Base-by-base conservation (phyloP, 495 filamentous ascomycete genomes). In the Margaritispora aquatica region DNA sequence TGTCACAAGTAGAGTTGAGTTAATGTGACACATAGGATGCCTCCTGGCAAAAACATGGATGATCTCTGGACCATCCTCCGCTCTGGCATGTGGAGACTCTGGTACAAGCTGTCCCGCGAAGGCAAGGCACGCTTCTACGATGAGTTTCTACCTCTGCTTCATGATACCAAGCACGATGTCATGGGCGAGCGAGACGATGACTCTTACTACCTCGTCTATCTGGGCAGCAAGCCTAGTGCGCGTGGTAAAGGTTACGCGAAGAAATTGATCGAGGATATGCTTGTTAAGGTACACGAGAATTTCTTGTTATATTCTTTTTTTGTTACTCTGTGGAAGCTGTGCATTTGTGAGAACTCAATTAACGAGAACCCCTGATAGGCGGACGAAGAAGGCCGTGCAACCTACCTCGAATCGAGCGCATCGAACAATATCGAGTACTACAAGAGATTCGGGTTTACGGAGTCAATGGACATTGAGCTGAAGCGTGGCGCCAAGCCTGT, bases 361-460 rank as follows among this genome's bases (percentile, higher is more conserved):
- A 61, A 52, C 26, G 51, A 1, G 10, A 44, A 20, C 24, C 24
- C 26, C n/a, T 36, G 47, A 58, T 56, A 88, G 84, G 84, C 87
- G 41, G 89, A 92, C 68, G 63, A 63, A 1, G 82, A 88, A 63
- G 77, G 79, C 51, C 75, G 79, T 17, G 74, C 80, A 26, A 82
- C 81, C 60, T 93, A 93, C 71, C 81, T 93, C 59, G 89, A 93
- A 75, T 86, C 84, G 53, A 89, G 84, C 69, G 82, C 88, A 66
- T 64, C 63, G 55, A 73, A 71, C 55, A 93, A 93, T 65, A 78
- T 82, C 48, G 65, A 69, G 23, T 86, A 89, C 71, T 93, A 93
- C 68, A 68, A 79, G 60, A 83, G 82, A 67, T 81, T 86, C 65
- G 88, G 86, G 41, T 93, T 92, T 66, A 77, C 82, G 67, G 61